Evolutionary conservation across 768 basidiomycete species (phyloP).

Genomic region (Daedaleopsis sinensis): DNA sequence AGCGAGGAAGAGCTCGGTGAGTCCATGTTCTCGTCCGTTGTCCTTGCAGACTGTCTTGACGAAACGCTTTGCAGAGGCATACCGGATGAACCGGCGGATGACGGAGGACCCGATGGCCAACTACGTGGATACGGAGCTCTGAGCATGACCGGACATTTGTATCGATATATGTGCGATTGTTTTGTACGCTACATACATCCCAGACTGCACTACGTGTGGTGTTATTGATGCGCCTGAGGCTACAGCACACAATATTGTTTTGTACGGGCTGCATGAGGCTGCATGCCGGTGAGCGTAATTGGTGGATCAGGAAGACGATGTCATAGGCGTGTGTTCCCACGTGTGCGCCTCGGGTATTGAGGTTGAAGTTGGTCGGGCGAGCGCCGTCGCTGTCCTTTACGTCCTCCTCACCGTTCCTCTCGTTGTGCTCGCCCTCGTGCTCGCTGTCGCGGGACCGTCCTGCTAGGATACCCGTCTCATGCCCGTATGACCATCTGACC

Average conservation of each 20-base stretch:
- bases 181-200: slow-evolving; percentile 11
- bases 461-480: slow-evolving; percentile 20
- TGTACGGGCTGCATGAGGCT: neutral
- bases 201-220: neutral
- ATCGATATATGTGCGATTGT: slow-evolving; percentile 5
- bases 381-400: slow-evolving; percentile 3
- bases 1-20: slow-evolving; percentile 86
- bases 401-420: slow-evolving; percentile 4
- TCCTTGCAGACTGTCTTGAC: slow-evolving; percentile 14
- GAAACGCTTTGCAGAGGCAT: slow-evolving; percentile 69
- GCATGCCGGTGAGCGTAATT: neutral
- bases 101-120: slow-evolving; percentile 93
- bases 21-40: slow-evolving; percentile 28
- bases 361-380: slow-evolving; percentile 1
- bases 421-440: slow-evolving; percentile 16
- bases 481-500: slow-evolving; percentile 23
- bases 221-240: too few species aligned
- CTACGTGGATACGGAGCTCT: slow-evolving; percentile 67
- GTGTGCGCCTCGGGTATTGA: slow-evolving; percentile 16
- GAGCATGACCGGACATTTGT: slow-evolving; percentile 13
- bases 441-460: slow-evolving; percentile 24
- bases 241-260: too few species aligned
- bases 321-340: slow-evolving; percentile 12
- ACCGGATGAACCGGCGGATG: slow-evolving; percentile 74
- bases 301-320: neutral